Conservation (phyloP, 495 filamentous ascomycete genomes). For the Talaromyces ruber region DNA sequence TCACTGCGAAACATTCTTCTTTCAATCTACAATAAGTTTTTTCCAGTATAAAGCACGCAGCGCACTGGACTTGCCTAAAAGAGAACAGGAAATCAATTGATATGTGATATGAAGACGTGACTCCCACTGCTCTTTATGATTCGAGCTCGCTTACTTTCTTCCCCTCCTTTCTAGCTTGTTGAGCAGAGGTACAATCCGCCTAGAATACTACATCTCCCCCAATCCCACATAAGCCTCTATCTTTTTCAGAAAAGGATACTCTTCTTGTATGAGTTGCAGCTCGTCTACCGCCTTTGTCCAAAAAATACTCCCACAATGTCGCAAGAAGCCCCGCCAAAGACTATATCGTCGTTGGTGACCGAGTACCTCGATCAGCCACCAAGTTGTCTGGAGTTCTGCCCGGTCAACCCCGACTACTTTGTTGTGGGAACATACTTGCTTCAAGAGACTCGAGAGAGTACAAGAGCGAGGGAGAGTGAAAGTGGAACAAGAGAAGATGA, state of each 20-base stretch:
- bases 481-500: constrained; percentile 6
- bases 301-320: constrained; percentile 11
- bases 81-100: background rate
- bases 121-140: background rate
- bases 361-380: constrained; percentile 54
- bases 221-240: background rate
- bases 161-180: background rate
- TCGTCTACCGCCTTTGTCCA: background rate
- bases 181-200: background rate
- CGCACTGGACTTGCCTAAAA: background rate
- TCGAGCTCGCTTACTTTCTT: background rate
- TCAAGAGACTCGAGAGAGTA: constrained; percentile 39
- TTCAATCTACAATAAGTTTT: background rate
- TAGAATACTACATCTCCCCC: background rate
- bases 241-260: background rate
- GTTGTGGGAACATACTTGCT: constrained; percentile 83
- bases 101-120: background rate
- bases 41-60: background rate
- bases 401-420: constrained; percentile 53
- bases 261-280: background rate
- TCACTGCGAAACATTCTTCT: background rate
- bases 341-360: constrained; percentile 16
- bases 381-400: constrained; percentile 79
- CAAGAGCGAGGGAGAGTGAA: background rate
- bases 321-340: constrained; percentile 10